Percentiles rank a stretch among this genome's conserved stretches.
phyloP scores from a whole-genome alignment of 805 yeast genomes.

The Alloascoidea africana region DNA sequence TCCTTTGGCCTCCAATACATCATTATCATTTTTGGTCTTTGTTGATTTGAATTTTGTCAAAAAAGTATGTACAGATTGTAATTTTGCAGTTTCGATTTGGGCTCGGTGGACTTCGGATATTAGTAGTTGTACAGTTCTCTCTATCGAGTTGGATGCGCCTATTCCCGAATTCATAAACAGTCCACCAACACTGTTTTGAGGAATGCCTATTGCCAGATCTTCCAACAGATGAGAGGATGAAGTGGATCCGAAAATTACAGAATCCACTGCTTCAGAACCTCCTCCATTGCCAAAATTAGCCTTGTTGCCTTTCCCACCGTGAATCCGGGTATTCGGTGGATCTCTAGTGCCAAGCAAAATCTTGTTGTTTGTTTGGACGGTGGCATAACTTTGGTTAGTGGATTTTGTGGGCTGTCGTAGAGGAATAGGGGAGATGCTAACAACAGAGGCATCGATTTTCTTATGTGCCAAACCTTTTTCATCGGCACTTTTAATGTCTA shows the following conservation, averaged over 20 bases:
- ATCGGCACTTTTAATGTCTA: slow-evolving; percentile 45
- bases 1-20: too few species aligned
- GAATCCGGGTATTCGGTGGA: too few species aligned
- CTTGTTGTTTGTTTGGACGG: slow-evolving; percentile 4
- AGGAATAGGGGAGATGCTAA: slow-evolving; percentile 47
- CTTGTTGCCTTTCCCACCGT: too few species aligned
- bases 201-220: slow-evolving; percentile 18
- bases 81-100: slow-evolving; percentile 18
- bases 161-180: slow-evolving; percentile 16
- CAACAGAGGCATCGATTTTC: slow-evolving; percentile 74
- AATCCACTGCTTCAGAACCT: slow-evolving; percentile 11
- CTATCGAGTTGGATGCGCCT: slow-evolving; percentile 14
- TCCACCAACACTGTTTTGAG: slow-evolving; percentile 18
- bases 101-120: slow-evolving; percentile 18
- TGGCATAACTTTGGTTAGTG: slow-evolving; percentile 6
- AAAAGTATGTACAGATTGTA: slow-evolving; percentile 17
- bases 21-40: too few species aligned
- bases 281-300: background rate
- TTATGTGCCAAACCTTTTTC: slow-evolving; percentile 52
- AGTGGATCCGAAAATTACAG: slow-evolving; percentile 19
- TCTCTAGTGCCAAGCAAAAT: background rate
- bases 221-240: slow-evolving; percentile 18
- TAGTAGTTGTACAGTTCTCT: slow-evolving; percentile 17
- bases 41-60: too few species aligned
- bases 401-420: slow-evolving; percentile 13